These are phyloP conservation scores for Elsinoe fawcettii DNA, from an alignment of 2,329 filamentous ascomycete genomes.

Conservation along the genomic window DNA sequence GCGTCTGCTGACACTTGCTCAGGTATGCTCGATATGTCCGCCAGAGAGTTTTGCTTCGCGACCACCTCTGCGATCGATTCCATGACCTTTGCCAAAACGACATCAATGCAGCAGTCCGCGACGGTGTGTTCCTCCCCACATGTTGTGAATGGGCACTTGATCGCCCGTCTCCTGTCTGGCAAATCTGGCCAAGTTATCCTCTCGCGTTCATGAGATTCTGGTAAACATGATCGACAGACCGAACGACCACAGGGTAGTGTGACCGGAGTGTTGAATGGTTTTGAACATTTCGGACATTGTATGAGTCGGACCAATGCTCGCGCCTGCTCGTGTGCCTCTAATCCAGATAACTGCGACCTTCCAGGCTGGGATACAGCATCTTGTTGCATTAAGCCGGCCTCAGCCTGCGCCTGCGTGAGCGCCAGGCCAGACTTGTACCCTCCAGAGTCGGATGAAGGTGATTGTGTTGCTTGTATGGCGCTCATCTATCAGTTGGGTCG, in stretches of 20 bases:
- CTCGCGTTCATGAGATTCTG: constrained; percentile 53
- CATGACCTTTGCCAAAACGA: constrained; percentile 66
- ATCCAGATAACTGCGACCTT: constrained; percentile 27
- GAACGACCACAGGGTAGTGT: constrained; percentile 76
- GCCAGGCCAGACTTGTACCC: constrained; percentile 11
- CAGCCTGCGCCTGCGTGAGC: constrained; percentile 12
- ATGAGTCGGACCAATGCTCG: constrained; percentile 63
- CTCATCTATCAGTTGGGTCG: neutral
- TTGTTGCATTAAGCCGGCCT: constrained; percentile 37
- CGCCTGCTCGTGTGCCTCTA: constrained; percentile 48
- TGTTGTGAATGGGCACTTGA: constrained; percentile 62
- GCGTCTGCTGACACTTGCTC: constrained; percentile 35
- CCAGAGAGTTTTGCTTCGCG: constrained; percentile 30
- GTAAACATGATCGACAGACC: constrained; percentile 68
- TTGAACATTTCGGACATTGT: constrained; percentile 69
- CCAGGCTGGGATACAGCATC: constrained; percentile 30
- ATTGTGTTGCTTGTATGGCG: neutral
- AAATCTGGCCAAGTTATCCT: constrained; percentile 72
- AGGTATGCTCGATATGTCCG: constrained; percentile 22
- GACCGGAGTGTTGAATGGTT: constrained; percentile 58
- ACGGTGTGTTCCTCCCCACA: constrained; percentile 66
- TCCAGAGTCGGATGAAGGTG: constrained; percentile 9
- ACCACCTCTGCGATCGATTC: constrained; percentile 52
- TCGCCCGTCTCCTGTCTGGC: constrained; percentile 58
- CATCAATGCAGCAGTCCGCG: constrained; percentile 69